Conservation (phyloP, 202 grass and related monocot genomes). For the Carex sylvatica region DNA sequence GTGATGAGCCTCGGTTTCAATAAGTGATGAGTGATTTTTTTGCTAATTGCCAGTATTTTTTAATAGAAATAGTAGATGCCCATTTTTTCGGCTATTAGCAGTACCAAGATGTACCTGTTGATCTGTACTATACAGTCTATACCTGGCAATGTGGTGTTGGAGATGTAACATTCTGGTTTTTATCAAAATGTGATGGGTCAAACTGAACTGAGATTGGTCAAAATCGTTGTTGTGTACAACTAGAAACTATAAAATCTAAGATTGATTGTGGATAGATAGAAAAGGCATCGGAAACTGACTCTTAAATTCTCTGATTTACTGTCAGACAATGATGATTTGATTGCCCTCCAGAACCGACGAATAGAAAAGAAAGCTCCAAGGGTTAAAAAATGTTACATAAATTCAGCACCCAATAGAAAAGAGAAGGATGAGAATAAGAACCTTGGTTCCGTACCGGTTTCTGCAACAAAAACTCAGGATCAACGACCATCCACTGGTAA, state of each 20-base stretch:
- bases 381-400: background rate
- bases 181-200: slow-evolving; percentile 5
- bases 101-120: background rate
- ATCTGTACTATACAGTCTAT: background rate
- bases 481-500: background rate
- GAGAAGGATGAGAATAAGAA: slow-evolving; percentile 7
- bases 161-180: background rate
- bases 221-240: background rate
- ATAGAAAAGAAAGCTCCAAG: slow-evolving; percentile 15
- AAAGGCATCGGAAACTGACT: background rate
- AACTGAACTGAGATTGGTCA: background rate
- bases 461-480: background rate
- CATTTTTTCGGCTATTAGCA: background rate
- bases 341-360: slow-evolving; percentile 11
- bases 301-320: background rate
- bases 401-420: background rate
- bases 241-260: background rate
- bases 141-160: background rate
- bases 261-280: background rate
- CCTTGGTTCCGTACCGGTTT: background rate
- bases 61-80: background rate
- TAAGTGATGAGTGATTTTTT: no score
- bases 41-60: background rate
- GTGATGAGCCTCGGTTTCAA: background rate
- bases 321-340: slow-evolving; percentile 32